Evolutionary conservation across 2,329 filamentous ascomycete species (phyloP).

Genomic region (Nannizziopsis barbatae): DNA sequence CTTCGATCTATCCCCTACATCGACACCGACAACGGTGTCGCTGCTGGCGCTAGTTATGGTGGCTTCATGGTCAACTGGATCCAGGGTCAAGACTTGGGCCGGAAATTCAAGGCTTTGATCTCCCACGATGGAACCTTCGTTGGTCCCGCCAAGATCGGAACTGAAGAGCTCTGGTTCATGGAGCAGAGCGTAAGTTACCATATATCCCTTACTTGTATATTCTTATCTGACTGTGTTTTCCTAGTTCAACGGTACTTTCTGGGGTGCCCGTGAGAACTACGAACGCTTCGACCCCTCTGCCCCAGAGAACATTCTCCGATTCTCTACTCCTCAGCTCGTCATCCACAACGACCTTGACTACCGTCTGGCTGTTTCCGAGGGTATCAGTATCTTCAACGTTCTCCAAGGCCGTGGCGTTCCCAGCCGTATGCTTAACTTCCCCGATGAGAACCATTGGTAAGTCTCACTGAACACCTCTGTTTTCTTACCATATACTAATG

Average conservation of each 20-base stretch:
- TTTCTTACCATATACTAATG: constrained; percentile 1
- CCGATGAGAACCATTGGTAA: constrained; percentile 56
- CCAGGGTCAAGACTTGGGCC: constrained; percentile 70
- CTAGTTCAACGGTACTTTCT: constrained; percentile 40
- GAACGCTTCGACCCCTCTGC: constrained; percentile 55
- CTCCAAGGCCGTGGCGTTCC: constrained; percentile 62
- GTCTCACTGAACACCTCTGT: neutral
- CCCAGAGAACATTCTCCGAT: constrained; percentile 51
- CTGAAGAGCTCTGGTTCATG: constrained; percentile 44
- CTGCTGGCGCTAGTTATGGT: constrained; percentile 33
- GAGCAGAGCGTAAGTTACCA: constrained; percentile 32
- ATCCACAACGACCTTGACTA: constrained; percentile 83
- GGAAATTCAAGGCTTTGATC: constrained; percentile 76
- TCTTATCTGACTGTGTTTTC: constrained; percentile 9
- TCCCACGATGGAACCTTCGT: constrained; percentile 81
- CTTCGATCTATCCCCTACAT: constrained; percentile 39
- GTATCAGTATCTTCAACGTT: constrained; percentile 68
- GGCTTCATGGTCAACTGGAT: constrained; percentile 61
- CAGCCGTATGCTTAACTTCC: constrained; percentile 67
- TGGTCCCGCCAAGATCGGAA: constrained; percentile 39
- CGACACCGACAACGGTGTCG: constrained; percentile 31
- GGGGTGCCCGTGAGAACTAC: constrained; percentile 50
- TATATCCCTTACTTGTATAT: neutral
- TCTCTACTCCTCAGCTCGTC: constrained; percentile 70
- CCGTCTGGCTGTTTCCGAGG: constrained; percentile 69